phyloP scores from a whole-genome alignment of 768 basidiomycete genomes.

The Amanita brunnescens region DNA sequence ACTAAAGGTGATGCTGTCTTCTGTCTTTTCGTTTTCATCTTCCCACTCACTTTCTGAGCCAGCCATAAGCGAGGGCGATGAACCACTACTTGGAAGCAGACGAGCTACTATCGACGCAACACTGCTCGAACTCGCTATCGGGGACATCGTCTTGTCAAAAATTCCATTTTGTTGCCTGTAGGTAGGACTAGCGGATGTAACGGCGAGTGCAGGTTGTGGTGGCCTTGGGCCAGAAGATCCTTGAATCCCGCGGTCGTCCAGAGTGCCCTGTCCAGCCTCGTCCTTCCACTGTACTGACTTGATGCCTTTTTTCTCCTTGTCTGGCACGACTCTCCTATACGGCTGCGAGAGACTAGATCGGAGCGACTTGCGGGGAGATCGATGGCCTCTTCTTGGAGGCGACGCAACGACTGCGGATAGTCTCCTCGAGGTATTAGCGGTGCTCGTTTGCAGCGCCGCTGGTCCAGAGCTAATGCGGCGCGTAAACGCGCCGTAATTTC shows the following conservation, averaged over 20 bases:
- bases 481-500: constrained; percentile 41
- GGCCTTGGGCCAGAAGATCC: constrained; percentile 16
- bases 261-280: constrained; percentile 73
- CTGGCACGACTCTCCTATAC: constrained; percentile 49
- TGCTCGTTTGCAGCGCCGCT: constrained; percentile 28
- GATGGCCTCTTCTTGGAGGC: constrained; percentile 39
- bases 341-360: constrained; percentile 58
- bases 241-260: constrained; percentile 50
- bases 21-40: constrained; percentile 79
- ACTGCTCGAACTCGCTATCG: not conserved
- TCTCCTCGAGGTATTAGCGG: constrained; percentile 24
- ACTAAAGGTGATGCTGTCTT: constrained; percentile 54
- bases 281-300: constrained; percentile 80
- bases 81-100: constrained; percentile 33
- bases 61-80: constrained; percentile 21
- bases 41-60: constrained; percentile 87
- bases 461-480: constrained; percentile 45
- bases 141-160: constrained; percentile 6
- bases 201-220: constrained; percentile 23
- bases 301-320: constrained; percentile 48
- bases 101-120: constrained; percentile 20
- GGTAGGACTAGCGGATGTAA: constrained; percentile 37
- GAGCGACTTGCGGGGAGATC: constrained; percentile 65
- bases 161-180: constrained; percentile 15
- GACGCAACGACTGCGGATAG: constrained; percentile 37